These are phyloP conservation scores for Claviceps lovelessii DNA, from an alignment of 2,329 filamentous ascomycete species.

Conservation along the genomic window DNA sequence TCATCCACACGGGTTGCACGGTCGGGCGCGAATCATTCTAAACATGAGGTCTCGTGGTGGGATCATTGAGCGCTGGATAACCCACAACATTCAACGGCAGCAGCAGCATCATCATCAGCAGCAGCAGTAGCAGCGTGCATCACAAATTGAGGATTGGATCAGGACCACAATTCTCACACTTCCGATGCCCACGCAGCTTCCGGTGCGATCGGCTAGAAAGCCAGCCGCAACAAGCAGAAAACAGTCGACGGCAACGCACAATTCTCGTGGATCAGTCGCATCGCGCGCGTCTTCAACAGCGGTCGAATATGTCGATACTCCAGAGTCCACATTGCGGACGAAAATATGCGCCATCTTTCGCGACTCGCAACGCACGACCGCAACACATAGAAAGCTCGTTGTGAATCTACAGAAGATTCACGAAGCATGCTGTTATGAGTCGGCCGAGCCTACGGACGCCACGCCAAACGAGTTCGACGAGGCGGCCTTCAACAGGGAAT, in stretches of 20 bases:
- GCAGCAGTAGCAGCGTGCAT: not conserved
- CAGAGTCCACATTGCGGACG: slow-evolving; percentile 54
- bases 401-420: slow-evolving; percentile 83
- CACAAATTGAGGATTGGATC: not conserved
- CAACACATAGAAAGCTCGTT: slow-evolving; percentile 77
- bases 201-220: slow-evolving; percentile 31
- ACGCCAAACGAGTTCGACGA: slow-evolving; percentile 59
- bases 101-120: not conserved
- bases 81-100: not conserved
- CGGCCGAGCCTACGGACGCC: slow-evolving; percentile 34
- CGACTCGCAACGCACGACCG: slow-evolving; percentile 78
- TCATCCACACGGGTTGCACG: slow-evolving; percentile 6
- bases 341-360: slow-evolving; percentile 61
- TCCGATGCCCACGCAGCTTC: slow-evolving; percentile 36
- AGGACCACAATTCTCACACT: not conserved
- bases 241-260: slow-evolving; percentile 21
- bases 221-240: slow-evolving; percentile 28
- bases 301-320: slow-evolving; percentile 62
- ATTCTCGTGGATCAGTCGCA: slow-evolving; percentile 29
- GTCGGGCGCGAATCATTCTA: slow-evolving; percentile 13
- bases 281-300: slow-evolving; percentile 40
- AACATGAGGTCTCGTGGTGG: slow-evolving; percentile 10
- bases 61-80: not conserved
- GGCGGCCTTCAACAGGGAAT: slow-evolving; percentile 74
- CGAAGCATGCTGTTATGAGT: slow-evolving; percentile 64